Evolutionary conservation across 2,329 filamentous ascomycete genomes (phyloP).

Genomic region (Dothistroma septosporum): DNA sequence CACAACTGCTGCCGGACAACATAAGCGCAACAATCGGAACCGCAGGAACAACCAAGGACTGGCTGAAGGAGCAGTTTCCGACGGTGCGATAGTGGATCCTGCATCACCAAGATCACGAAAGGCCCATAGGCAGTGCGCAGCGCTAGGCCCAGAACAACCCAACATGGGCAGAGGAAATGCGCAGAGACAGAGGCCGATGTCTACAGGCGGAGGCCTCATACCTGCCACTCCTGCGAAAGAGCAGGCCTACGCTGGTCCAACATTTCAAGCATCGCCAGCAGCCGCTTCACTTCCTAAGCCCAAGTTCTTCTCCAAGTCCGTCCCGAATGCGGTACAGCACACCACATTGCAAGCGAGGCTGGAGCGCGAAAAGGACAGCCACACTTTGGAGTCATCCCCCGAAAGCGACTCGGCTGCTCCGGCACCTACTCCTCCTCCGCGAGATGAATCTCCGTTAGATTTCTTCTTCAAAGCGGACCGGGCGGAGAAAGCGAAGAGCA

Average conservation of each 20-base stretch:
- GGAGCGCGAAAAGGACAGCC: conserved; percentile 46
- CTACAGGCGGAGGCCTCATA: conserved; percentile 42
- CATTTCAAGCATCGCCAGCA: conserved; percentile 91
- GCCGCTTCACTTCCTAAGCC: conserved; percentile 86
- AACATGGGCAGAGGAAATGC: conserved; percentile 21
- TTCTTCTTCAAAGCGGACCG: conserved; percentile 85
- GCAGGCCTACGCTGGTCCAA: conserved; percentile 78
- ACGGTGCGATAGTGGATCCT: conserved; percentile 24
- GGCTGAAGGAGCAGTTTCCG: conserved; percentile 27
- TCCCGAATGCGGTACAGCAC: conserved; percentile 58
- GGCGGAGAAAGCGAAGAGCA: conserved; percentile 65
- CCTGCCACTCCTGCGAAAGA: conserved; percentile 44
- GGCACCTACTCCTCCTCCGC: conserved; percentile 42
- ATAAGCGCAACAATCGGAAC: conserved; percentile 33
- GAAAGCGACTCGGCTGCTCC: conserved; percentile 43
- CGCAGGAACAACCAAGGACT: conserved; percentile 21
- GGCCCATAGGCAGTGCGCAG: conserved; percentile 18
- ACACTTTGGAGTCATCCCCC: conserved; percentile 46
- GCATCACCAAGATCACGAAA: conserved; percentile 24
- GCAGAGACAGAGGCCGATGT: conserved; percentile 35
- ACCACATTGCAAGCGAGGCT: conserved; percentile 42
- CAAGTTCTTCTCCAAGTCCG: conserved; percentile 75
- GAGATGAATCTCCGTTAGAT: conserved; percentile 70
- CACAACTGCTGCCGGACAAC: conserved; percentile 28
- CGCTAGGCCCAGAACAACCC: conserved; percentile 11